phyloP scores from a whole-genome alignment of 2,329 filamentous ascomycete species.

The Parastagonospora nodorum region DNA sequence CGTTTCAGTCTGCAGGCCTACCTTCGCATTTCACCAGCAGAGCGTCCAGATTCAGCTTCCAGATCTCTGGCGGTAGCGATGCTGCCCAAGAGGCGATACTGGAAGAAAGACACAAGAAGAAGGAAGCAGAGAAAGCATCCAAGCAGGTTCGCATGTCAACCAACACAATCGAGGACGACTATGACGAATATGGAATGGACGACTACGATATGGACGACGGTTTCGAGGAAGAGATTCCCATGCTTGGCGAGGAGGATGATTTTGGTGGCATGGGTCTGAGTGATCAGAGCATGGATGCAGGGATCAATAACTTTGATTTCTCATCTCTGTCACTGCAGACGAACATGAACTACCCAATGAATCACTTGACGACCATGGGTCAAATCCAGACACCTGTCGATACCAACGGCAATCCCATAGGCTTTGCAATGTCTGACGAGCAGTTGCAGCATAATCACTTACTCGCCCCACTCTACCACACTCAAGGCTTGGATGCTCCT shows the following conservation, averaged over 20 bases:
- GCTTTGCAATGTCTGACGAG: conserved; percentile 38
- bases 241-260: conserved; percentile 46
- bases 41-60: conserved; percentile 80
- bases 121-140: conserved; percentile 65
- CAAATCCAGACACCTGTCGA: conserved; percentile 36
- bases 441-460: conserved; percentile 21
- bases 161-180: conserved; percentile 44
- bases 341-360: conserved; percentile 23
- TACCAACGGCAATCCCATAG: conserved; percentile 37
- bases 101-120: conserved; percentile 73
- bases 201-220: conserved; percentile 61
- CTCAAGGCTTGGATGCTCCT: no score
- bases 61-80: conserved; percentile 74
- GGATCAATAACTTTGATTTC: conserved; percentile 42
- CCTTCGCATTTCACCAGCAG: conserved; percentile 63
- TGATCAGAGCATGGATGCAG: conserved; percentile 30
- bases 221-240: conserved; percentile 70
- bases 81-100: conserved; percentile 69
- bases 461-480: no score
- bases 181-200: conserved; percentile 46
- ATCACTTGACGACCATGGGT: conserved; percentile 23
- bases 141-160: conserved; percentile 42
- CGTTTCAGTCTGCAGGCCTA: conserved; percentile 42
- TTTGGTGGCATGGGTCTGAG: conserved; percentile 34
- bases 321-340: conserved; percentile 35